Base-by-base conservation (phyloP, 2,329 filamentous ascomycete genomes). In the Ceratocystis papillata region DNA sequence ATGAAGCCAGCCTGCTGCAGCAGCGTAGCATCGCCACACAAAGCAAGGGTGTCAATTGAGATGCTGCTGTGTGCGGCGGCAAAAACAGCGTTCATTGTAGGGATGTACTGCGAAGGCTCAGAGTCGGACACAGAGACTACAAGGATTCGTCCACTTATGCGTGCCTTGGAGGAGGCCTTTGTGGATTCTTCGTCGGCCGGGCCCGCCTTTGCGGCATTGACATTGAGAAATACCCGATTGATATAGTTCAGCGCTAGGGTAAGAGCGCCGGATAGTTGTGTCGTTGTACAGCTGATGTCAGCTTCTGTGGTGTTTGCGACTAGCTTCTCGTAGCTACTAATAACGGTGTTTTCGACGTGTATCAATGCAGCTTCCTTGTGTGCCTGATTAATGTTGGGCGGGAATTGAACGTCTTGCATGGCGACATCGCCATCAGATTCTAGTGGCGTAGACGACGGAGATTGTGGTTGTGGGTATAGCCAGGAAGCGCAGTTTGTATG, bases 81-180 rank as follows among this genome's bases (percentile, higher is more conserved):
- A 76, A 99, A 99, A 68, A 97, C 96, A 71, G 88, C 85, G 77
- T 99, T 99, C 94, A 99, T 99, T 70, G 96, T 94, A 0, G 93
- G 88, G 66, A 99, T 99, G 78, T 99, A 99, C 75, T 97, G 88
- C 4, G 91, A 86, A 0, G 96, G 84, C 71, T 93, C 89, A 53
- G 82, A 81, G 72, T 90, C 90, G 60, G 90, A 96, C 3, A 96
- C 91, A 61, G 89, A 96, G 65, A 99, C 75, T 69, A 97, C 86
- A 65, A 99, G 82, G 72, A 99, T 96, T 68, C 94, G 88, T 50
- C 75, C 76, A 25, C 75, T 76, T 37, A 77, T 70, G 4, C 75
- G 71, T 6, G 74, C 71, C 17, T 66, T 66, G n/a, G 64, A 46
- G 22, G 53, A n/a, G 15, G 87, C 87, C 70, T 89, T 87, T 22